Evolutionary conservation across 2,329 filamentous ascomycete species (phyloP), one percentile per base, ranked within the genome.

Genomic region (Raffaelea ambrosiae): DNA sequence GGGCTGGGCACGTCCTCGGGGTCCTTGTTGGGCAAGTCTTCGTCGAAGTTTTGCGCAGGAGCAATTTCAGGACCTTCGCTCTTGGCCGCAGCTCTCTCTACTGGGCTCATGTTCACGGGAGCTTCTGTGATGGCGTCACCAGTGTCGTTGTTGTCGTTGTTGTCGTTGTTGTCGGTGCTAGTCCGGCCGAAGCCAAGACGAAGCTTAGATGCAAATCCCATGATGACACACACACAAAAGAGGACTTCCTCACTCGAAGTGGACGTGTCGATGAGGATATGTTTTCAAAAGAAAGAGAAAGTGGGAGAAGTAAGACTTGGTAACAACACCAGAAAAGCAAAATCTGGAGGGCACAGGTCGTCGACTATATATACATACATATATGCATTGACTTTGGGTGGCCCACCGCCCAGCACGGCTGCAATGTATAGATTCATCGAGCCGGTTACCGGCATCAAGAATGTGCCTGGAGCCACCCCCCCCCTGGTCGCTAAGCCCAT

Each of bases 1-100:
- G n/a, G 10, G 20, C 22, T 20, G 4, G 21, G 19, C 31, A 26
- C n/a, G 29, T 38, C 35, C 16, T 18, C 44, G 9, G 41, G 36
- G 18, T 47, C 45, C 29, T 50, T 50, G 41, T 36, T 29, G 19
- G 40, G 40, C 16, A 50, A 33, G 8, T 44, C 48, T 16, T 44
- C 48, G 26, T 31, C 41, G 9, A 44, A 44, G 3, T 39, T 21
- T 18, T 44, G 35, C 10, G 29, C 20, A 20, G 42, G 42, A 4
- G 42, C 35, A n/a, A 29, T 19, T 2, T 35, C 31, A n/a, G 23
- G 23, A 5, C 8, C 19, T 5, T 45, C 44, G 26, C 19, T 16
- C 16, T 35, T 26, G 7, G 41, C 29, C 3, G 39, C 42, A 5
- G 20, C 18, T 1, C 10, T 13, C 41, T 35, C 35, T n/a, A 38